Conservation (phyloP, 163 green algal genomes). For the Chlamydomonas reinhardtii region DNA sequence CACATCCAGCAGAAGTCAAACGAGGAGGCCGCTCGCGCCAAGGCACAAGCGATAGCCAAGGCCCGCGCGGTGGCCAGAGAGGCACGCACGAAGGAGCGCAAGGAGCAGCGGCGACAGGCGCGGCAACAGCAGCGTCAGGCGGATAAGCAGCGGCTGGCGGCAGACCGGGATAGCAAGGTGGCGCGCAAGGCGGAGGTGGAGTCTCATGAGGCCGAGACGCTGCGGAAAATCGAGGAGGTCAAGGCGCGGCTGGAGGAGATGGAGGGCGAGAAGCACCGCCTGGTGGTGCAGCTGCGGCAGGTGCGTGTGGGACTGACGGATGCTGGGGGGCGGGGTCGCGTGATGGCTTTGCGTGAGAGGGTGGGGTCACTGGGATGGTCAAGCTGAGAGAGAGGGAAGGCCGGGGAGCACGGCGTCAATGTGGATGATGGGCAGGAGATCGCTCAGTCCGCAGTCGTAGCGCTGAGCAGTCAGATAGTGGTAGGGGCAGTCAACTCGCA, state of each 20-base stretch:
- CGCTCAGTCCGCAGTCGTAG: too few species aligned
- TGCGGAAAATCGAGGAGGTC: neutral
- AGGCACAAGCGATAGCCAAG: neutral
- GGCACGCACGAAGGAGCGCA: neutral
- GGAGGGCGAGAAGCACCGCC: constrained; percentile 41
- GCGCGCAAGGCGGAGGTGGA: constrained; percentile 5
- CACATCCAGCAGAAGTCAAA: neutral
- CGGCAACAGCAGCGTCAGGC: constrained; percentile 1
- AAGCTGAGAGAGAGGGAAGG: too few species aligned
- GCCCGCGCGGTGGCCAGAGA: neutral
- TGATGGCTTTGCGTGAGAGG: too few species aligned
- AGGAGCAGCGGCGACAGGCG: neutral
- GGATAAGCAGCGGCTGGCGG: neutral
- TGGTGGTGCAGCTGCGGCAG: constrained; percentile 36
- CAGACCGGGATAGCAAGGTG: neutral
- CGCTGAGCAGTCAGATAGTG: too few species aligned
- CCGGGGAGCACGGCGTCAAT: too few species aligned
- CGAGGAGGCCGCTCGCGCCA: neutral
- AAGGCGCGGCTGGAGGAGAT: constrained; percentile 20
- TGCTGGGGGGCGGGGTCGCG: too few species aligned
- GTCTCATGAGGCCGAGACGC: neutral
- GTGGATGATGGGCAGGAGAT: too few species aligned
- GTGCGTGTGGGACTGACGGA: neutral
- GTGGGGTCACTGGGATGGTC: too few species aligned
- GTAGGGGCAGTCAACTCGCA: too few species aligned